phyloP scores from a whole-genome alignment of 176 grass and related monocot genomes.

The Musa schizocarpa region DNA sequence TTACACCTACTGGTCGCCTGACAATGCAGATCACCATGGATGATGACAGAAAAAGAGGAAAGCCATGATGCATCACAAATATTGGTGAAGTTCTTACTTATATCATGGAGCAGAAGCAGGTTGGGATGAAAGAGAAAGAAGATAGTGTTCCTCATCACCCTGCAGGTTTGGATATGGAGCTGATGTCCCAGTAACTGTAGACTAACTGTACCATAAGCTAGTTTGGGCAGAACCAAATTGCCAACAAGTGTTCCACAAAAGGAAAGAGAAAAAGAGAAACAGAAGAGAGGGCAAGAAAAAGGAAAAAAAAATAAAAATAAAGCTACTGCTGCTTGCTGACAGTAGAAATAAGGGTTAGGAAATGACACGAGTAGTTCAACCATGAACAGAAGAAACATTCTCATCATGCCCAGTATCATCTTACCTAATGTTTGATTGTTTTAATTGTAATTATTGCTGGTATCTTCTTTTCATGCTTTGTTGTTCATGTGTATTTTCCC shows the following conservation, averaged over 20 bases:
- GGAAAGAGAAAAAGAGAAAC: neutral
- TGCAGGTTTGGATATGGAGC: neutral
- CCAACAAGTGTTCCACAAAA: neutral
- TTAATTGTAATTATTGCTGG: too few relatives aligned
- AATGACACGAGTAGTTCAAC: too few relatives aligned
- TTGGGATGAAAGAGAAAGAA: too few relatives aligned
- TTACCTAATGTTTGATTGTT: too few relatives aligned
- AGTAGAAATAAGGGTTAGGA: too few relatives aligned
- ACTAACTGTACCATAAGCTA: neutral
- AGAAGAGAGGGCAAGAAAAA: neutral
- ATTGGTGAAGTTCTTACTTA: too few relatives aligned
- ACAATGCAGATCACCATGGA: constrained; percentile 51
- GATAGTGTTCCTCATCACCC: neutral
- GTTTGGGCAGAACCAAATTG: neutral
- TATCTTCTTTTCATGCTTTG: too few relatives aligned
- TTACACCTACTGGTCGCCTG: constrained; percentile 55
- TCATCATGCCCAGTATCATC: too few relatives aligned
- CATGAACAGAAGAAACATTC: too few relatives aligned
- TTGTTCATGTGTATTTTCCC: too few relatives aligned
- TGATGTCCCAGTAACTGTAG: neutral
- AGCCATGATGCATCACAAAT: neutral
- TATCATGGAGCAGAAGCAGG: too few relatives aligned
- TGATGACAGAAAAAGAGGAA: constrained; percentile 24
- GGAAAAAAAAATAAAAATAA: neutral
- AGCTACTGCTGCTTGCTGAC: too few relatives aligned